A percentile compares a stretch with the other conserved stretches of the same genome.
Evolutionary conservation across 768 basidiomycete species (phyloP).

Genomic region (Polyporus arcularius): DNA sequence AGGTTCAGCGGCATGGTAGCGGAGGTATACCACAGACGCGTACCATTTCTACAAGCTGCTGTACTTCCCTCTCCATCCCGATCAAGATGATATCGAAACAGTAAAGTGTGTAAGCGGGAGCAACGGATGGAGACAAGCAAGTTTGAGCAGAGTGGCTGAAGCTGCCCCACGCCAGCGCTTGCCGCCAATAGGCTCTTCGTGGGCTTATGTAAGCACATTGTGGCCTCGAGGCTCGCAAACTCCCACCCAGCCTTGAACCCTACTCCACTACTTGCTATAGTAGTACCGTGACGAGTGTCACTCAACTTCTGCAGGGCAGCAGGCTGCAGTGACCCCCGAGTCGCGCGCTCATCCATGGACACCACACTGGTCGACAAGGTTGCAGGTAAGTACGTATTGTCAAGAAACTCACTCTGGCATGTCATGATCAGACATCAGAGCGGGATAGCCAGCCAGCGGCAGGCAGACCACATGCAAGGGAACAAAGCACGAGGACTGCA

Average conservation of each 20-base stretch:
- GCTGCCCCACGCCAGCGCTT: background rate
- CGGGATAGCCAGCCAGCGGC: too few species aligned
- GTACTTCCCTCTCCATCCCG: conserved; percentile 36
- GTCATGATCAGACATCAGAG: too few species aligned
- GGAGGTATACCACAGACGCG: background rate
- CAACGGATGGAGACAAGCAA: background rate
- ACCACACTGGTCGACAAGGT: background rate
- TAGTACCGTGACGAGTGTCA: too few species aligned
- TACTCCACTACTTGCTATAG: background rate
- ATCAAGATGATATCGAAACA: background rate
- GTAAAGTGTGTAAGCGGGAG: background rate
- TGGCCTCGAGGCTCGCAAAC: conserved; percentile 19
- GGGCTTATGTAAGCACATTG: conserved; percentile 3
- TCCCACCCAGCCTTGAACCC: background rate
- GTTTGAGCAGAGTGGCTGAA: background rate
- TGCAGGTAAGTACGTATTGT: too few species aligned
- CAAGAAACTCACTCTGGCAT: too few species aligned
- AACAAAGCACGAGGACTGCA: too few species aligned
- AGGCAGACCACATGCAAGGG: too few species aligned
- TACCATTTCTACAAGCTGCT: conserved; percentile 41
- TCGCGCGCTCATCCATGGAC: background rate
- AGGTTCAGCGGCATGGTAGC: background rate
- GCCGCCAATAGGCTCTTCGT: background rate
- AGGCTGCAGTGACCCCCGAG: background rate
- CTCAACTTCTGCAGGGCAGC: too few species aligned